These are phyloP conservation scores for Nelumbo lutea DNA, from an alignment of 164 flowering plant species.

Conservation along the genomic window DNA sequence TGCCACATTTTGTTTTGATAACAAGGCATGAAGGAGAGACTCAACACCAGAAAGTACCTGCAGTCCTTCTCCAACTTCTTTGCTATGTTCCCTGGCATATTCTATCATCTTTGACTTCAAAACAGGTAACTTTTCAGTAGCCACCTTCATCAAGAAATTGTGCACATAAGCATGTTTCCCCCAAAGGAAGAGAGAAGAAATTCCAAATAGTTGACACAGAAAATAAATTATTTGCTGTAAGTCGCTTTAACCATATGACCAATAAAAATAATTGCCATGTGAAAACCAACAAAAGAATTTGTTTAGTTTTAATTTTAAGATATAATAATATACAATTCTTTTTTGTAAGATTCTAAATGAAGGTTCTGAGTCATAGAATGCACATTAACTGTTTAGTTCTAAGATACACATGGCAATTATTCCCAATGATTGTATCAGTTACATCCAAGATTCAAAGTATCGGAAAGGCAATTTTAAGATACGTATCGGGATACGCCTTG, in stretches of 20 bases:
- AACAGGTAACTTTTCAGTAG: slow-evolving; percentile 20
- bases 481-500: too few relatives aligned
- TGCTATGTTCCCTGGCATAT: slow-evolving; percentile 15
- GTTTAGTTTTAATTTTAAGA: too few relatives aligned
- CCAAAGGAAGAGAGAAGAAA: neutral
- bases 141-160: slow-evolving; percentile 14
- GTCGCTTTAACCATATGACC: too few relatives aligned
- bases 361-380: too few relatives aligned
- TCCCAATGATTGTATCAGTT: too few relatives aligned
- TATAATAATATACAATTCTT: too few relatives aligned
- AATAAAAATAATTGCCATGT: neutral
- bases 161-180: neutral
- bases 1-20: slow-evolving; percentile 20
- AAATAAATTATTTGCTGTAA: neutral
- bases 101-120: slow-evolving; percentile 26
- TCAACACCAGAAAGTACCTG: slow-evolving; percentile 23
- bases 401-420: too few relatives aligned
- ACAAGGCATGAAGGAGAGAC: slow-evolving; percentile 21
- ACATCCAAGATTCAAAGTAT: too few relatives aligned
- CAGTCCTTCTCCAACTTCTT: slow-evolving; percentile 24
- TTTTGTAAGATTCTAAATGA: too few relatives aligned
- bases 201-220: neutral
- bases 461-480: too few relatives aligned
- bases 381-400: too few relatives aligned
- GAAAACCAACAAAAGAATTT: too few relatives aligned